These are phyloP conservation scores for Globisporangium lucens DNA, from an alignment of 352 stramenopile species.

Conservation along the genomic window DNA sequence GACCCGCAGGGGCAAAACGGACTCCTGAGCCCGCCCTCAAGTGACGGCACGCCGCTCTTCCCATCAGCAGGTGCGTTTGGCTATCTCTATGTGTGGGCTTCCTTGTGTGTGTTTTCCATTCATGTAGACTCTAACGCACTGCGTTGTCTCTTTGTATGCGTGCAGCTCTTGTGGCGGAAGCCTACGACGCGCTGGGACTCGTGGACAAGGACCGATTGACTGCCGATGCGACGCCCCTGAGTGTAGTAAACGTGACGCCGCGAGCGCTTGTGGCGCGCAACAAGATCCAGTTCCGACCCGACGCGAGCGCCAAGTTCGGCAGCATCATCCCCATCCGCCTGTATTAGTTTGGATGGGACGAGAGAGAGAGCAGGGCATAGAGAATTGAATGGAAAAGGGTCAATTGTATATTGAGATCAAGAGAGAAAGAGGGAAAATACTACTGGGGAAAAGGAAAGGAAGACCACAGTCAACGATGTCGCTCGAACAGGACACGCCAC, in stretches of 20 bases:
- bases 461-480: not conserved
- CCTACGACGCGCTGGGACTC: constrained; percentile 64
- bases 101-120: not conserved
- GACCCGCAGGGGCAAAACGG: constrained; percentile 24
- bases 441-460: constrained; percentile 4
- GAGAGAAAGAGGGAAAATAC: constrained; percentile 15
- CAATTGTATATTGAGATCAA: constrained; percentile 10
- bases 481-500: not conserved
- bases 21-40: not conserved
- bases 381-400: not conserved
- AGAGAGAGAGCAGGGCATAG: not conserved
- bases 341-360: constrained; percentile 10
- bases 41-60: constrained; percentile 26
- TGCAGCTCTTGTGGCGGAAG: constrained; percentile 61
- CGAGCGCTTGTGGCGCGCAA: constrained; percentile 36
- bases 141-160: not conserved
- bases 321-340: constrained; percentile 70
- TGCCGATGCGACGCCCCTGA: constrained; percentile 25
- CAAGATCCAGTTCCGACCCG: constrained; percentile 40
- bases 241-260: constrained; percentile 39
- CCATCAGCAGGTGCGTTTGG: constrained; percentile 41
- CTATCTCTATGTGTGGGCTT: not conserved
- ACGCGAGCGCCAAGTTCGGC: constrained; percentile 35
- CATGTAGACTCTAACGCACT: not conserved
- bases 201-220: constrained; percentile 41